Evolutionary conservation across 768 basidiomycete species (phyloP).

Genomic region (Rhodotorula sphaerocarpa): DNA sequence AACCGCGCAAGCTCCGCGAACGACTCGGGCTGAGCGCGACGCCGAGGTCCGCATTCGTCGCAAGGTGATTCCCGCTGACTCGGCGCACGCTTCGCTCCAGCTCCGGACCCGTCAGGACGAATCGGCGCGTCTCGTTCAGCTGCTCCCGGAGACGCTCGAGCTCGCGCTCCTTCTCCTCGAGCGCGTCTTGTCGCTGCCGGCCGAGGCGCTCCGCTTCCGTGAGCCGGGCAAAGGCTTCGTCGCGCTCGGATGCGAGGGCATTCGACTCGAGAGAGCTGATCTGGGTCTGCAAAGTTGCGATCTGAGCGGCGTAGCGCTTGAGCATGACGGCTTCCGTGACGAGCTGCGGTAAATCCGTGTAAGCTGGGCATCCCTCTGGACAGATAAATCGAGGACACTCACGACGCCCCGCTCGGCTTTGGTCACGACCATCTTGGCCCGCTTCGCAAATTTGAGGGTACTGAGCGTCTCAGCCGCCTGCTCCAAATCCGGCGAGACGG

Average conservation of each 20-base stretch:
- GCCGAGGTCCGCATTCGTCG: too few relatives aligned
- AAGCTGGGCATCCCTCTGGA: too few relatives aligned
- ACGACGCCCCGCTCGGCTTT: slow-evolving; percentile 44
- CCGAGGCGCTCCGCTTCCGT: neutral
- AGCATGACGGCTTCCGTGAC: slow-evolving; percentile 85
- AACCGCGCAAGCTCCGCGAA: neutral
- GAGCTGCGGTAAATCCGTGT: slow-evolving; percentile 49
- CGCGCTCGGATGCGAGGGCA: slow-evolving; percentile 41
- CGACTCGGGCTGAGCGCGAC: slow-evolving; percentile 19
- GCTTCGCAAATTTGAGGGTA: slow-evolving; percentile 81
- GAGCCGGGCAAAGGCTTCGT: neutral
- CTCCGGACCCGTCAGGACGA: neutral
- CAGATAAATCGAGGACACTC: slow-evolving; percentile 30
- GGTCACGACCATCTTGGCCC: slow-evolving; percentile 75
- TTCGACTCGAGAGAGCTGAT: slow-evolving; percentile 54
- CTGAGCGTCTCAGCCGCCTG: slow-evolving; percentile 78
- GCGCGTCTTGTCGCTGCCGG: neutral
- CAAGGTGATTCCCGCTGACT: neutral
- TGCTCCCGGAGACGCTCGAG: neutral
- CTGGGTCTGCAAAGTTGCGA: slow-evolving; percentile 73
- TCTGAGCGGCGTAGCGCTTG: slow-evolving; percentile 87
- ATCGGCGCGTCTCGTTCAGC: neutral
- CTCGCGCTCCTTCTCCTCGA: slow-evolving; percentile 2
- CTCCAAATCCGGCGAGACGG: slow-evolving; percentile 72
- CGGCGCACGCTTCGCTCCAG: neutral